These are phyloP conservation scores for Metarhizium humberi DNA, from an alignment of 2,329 filamentous ascomycete species.

Conservation along the genomic window DNA sequence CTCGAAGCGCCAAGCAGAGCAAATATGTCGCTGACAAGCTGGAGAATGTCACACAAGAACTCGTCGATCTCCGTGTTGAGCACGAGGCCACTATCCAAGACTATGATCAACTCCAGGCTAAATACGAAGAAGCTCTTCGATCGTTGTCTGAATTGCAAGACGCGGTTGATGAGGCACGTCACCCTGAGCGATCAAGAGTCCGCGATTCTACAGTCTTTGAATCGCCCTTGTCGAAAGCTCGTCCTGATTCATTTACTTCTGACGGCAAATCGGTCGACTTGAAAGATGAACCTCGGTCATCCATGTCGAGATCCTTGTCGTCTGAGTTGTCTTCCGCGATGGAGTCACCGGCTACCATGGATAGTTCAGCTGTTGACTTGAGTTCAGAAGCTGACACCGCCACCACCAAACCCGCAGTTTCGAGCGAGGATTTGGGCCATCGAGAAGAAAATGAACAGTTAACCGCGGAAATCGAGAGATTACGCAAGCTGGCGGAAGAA, in stretches of 20 bases:
- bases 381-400: conserved; percentile 30
- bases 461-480: conserved; percentile 57
- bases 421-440: conserved; percentile 28
- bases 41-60: conserved; percentile 82
- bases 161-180: conserved; percentile 67
- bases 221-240: conserved; percentile 32
- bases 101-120: conserved; percentile 70
- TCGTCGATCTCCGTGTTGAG: conserved; percentile 81
- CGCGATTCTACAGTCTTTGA: conserved; percentile 49
- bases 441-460: conserved; percentile 33
- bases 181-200: conserved; percentile 38
- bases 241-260: conserved; percentile 78
- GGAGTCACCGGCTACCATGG: conserved; percentile 60
- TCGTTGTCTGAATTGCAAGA: conserved; percentile 81
- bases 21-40: conserved; percentile 88
- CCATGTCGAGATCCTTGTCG: conserved; percentile 75
- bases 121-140: conserved; percentile 83
- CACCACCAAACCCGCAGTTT: conserved; percentile 32
- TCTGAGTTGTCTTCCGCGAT: conserved; percentile 86
- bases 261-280: conserved; percentile 61
- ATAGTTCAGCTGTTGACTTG: conserved; percentile 50
- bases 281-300: conserved; percentile 59
- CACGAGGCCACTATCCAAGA: conserved; percentile 79
- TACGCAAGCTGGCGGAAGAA: conserved; percentile 63
- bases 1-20: conserved; percentile 67